Evolutionary conservation across 2,329 filamentous ascomycete species (phyloP), one percentile per base, ranked within the genome.

Genomic region (Fusarium equiseti): DNA sequence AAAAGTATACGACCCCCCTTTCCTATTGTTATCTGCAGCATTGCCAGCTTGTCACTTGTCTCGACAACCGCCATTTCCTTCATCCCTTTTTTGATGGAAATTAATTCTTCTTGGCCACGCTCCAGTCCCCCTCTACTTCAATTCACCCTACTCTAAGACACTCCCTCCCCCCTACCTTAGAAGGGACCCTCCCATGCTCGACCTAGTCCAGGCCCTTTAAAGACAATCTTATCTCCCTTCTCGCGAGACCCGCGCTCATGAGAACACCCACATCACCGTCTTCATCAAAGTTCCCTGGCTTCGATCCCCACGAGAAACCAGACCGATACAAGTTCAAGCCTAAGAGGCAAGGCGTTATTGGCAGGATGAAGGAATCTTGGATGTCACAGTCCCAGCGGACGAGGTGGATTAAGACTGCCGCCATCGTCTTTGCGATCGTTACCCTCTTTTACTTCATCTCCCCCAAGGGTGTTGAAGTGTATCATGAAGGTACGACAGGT

Each of bases 281-380:
- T 78, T 89, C 87, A 63, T 62, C 40, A 82, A 88, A 81, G 44
- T 86, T 88, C 77, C 80, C 83, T 77, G 84, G 82, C 75, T 82
- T 84, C 85, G 89, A 91, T 77, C 88, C 87, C 68, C 81, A 88
- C 87, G 89, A 91, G 81, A 91, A 91, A 77, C 85, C 86, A 75
- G 87, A 83, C 76, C 87, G 89, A 76, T 91, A 91, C 82, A 81
- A 82, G 74, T 73, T 79, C 70, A 80, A 82, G 74, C 81, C 83
- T 72, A 82, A 81, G 77, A 81, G 83, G 73, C 77, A 80, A 75
- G 82, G 82, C 75, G 80, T 85, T 63, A 79, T 89, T 78, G 82
- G 84, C 80, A 88, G 83, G 73, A 80, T 88, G 82, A 87, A 88
- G 80, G 82, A 85, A 77, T 83, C 83, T 77, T 87, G 84, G 80